Evolutionary conservation across 176 grass and related monocot species (phyloP).

Genomic region (Eleusine indica): DNA sequence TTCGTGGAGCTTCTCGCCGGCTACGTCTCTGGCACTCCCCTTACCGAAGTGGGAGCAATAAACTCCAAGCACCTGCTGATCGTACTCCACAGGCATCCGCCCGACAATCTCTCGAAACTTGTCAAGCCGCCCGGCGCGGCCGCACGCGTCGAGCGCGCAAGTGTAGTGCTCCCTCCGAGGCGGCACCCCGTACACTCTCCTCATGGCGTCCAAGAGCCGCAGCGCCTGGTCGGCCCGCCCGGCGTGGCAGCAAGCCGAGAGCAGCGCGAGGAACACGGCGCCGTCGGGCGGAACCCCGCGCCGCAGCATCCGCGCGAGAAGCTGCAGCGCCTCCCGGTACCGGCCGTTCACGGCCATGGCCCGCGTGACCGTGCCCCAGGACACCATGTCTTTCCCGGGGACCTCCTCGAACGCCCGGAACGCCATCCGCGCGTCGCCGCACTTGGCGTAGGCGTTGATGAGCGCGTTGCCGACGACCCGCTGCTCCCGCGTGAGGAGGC

Average conservation of each 20-base stretch:
- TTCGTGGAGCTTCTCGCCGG: slow-evolving; percentile 21
- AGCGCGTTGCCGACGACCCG: slow-evolving; percentile 52
- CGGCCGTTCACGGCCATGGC: slow-evolving; percentile 58
- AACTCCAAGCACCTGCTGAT: slow-evolving; percentile 39
- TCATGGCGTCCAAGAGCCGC: slow-evolving; percentile 47
- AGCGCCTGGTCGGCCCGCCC: slow-evolving; percentile 37
- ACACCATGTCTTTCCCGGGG: slow-evolving; percentile 47
- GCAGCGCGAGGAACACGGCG: slow-evolving; percentile 54
- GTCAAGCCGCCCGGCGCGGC: slow-evolving; percentile 42
- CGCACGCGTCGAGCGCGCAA: slow-evolving; percentile 57
- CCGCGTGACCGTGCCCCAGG: slow-evolving; percentile 54
- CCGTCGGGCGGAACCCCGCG: slow-evolving; percentile 48
- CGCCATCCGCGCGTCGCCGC: slow-evolving; percentile 47
- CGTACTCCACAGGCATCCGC: slow-evolving; percentile 27
- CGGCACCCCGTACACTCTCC: slow-evolving; percentile 42
- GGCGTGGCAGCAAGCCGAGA: slow-evolving; percentile 55
- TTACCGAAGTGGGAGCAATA: slow-evolving; percentile 28
- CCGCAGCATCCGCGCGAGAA: slow-evolving; percentile 58
- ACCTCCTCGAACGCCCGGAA: slow-evolving; percentile 46
- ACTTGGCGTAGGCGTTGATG: slow-evolving; percentile 58
- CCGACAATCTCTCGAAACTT: slow-evolving; percentile 20
- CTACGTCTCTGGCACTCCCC: not conserved
- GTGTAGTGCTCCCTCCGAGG: slow-evolving; percentile 56
- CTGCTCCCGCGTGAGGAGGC: slow-evolving; percentile 30
- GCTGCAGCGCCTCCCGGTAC: slow-evolving; percentile 44